A percentile compares a stretch with the other conserved stretches of the same genome.
Evolutionary conservation across 768 basidiomycete species (phyloP).

Genomic region (Astraeus odoratus): DNA sequence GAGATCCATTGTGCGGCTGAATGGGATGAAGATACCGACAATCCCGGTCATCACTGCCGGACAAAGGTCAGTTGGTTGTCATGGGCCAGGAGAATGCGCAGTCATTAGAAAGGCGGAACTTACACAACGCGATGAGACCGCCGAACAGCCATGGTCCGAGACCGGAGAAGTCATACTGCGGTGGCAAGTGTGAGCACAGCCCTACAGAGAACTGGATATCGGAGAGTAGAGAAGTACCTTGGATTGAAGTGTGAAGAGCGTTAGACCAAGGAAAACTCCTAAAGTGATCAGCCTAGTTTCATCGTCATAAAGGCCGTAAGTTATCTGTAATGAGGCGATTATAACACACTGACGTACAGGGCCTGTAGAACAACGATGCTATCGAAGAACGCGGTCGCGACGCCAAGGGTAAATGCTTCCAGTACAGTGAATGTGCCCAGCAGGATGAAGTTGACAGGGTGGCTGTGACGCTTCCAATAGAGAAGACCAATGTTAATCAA

Average conservation of each 20-base stretch:
- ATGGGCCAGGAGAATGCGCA: not conserved
- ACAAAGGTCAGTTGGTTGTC: not conserved
- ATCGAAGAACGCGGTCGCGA: conserved; percentile 71
- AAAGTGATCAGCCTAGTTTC: conserved; percentile 70
- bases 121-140: conserved; percentile 72
- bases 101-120: conserved; percentile 19
- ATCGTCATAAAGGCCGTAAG: conserved; percentile 6
- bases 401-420: conserved; percentile 89
- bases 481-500: conserved; percentile 73
- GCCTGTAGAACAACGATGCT: conserved; percentile 78
- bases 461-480: conserved; percentile 89
- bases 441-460: conserved; percentile 82
- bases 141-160: conserved; percentile 90
- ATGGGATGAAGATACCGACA: conserved; percentile 83
- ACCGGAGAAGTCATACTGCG: conserved; percentile 88
- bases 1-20: conserved; percentile 73
- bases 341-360: conserved; percentile 41
- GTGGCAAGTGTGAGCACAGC: not conserved
- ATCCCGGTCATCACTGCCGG: conserved; percentile 68
- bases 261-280: conserved; percentile 90
- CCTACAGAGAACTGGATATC: too few species aligned
- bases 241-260: conserved; percentile 90
- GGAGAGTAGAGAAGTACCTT: conserved; percentile 46
- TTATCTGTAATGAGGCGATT: not conserved
- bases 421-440: conserved; percentile 83